Percentiles rank a stretch among this genome's conserved stretches.
These are phyloP conservation scores for Penicillium sp. DNA, from an alignment of 2,329 filamentous ascomycete genomes.

Conservation along the genomic window DNA sequence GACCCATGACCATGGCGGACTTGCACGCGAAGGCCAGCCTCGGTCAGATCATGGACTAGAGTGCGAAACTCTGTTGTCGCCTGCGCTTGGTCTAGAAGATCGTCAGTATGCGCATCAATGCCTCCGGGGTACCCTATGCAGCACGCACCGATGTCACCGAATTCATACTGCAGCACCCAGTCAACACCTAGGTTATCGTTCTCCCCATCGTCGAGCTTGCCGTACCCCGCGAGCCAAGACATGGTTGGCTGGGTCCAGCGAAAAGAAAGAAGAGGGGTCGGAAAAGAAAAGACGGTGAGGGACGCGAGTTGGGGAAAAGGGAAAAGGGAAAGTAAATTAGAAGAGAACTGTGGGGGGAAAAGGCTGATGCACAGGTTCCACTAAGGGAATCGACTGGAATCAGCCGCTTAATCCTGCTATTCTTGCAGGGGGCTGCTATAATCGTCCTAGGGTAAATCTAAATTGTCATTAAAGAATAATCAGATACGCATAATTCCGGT, in stretches of 20 bases:
- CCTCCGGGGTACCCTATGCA: background rate
- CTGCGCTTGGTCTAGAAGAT: constrained; percentile 60
- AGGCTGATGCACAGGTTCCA: constrained; percentile 1
- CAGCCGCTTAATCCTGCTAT: background rate
- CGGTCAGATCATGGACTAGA: constrained; percentile 72
- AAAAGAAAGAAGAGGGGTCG: background rate
- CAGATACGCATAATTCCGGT: background rate
- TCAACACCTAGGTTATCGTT: constrained; percentile 71
- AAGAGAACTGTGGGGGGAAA: constrained; percentile 7
- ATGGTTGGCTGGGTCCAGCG: constrained; percentile 14
- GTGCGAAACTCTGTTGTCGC: constrained; percentile 75
- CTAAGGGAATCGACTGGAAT: constrained; percentile 1
- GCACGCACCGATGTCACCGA: constrained; percentile 63
- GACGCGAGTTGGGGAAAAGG: background rate
- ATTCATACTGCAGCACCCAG: constrained; percentile 81
- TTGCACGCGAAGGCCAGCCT: constrained; percentile 82
- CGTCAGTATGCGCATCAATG: constrained; percentile 12
- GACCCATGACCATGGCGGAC: constrained; percentile 76
- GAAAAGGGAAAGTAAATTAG: constrained; percentile 5
- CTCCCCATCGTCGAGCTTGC: constrained; percentile 21
- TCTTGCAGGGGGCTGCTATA: background rate
- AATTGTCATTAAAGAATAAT: background rate
- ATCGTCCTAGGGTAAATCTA: background rate
- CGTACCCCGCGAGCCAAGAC: constrained; percentile 28
- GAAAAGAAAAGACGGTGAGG: constrained; percentile 6